Evolutionary conservation across 23 red algal species (phyloP).

Genomic region (Cyanidiococcus yangmingshanensis): DNA sequence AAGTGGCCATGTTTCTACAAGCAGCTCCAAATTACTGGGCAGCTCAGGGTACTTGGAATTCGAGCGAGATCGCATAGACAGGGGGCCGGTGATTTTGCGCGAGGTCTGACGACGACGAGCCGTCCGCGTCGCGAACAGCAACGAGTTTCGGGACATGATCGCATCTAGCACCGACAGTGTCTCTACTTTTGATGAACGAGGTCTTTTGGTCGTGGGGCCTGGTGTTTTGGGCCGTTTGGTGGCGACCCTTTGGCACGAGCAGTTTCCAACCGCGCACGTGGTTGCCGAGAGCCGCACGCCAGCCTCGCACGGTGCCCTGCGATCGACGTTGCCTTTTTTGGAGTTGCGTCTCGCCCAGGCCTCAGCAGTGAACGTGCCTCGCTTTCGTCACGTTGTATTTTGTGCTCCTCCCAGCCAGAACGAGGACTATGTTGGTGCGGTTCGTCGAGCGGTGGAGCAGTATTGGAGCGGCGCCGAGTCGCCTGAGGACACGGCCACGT

Average conservation of each 20-base stretch:
- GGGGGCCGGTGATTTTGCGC: no score
- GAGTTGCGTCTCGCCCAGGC: constrained; percentile 13
- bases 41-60: no score
- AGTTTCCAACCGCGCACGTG: constrained; percentile 28
- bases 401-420: constrained; percentile 42
- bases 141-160: no score
- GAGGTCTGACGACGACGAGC: no score
- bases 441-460: constrained; percentile 17
- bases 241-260: constrained; percentile 30
- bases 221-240: constrained; percentile 42
- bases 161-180: no score
- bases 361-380: neutral
- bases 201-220: constrained; percentile 63
- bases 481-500: neutral
- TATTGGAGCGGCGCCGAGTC: neutral
- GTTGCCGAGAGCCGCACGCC: constrained; percentile 44
- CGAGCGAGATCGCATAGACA: no score
- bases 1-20: no score
- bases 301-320: constrained; percentile 26
- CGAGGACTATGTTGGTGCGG: constrained; percentile 34
- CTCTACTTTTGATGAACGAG: no score
- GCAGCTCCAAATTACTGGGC: no score
- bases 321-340: constrained; percentile 21
- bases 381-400: constrained; percentile 48
- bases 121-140: no score